Evolutionary conservation across 352 stramenopile genomes (phyloP), one percentile per base, ranked within the genome.

Genomic region (Peronosclerospora sorghi): DNA sequence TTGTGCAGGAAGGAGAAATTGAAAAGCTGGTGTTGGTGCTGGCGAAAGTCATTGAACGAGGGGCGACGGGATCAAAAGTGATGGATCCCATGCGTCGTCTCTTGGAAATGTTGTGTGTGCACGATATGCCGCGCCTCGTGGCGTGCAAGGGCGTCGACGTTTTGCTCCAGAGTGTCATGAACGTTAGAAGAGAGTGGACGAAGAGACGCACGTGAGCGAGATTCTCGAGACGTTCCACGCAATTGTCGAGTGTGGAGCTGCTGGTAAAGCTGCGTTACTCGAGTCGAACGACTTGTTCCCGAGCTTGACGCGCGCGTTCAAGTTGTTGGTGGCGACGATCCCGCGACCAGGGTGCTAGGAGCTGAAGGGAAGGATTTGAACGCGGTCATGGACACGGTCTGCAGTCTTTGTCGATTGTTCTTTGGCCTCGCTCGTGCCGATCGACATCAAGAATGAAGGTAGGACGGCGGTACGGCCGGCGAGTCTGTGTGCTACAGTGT

Each of bases 51-150:
- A 58, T 63, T 21, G 56, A 56, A 21, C 20, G 37, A 5, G 20
- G 38, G 0, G 36, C 69, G 8, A 40, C 44, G 47, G 71, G 51
- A 2, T 32, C 19, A 0, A 51, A 62, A 8, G 55, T 76, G 19
- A 20, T 62, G 9, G 53, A 48, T 9, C 54, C 65, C 4, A 66
- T 65, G 0, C 69, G 81, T 21, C 38, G 45, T 32, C 39, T 86
- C 23, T 54, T 89, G 14, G 71, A 65, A 34, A 45, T 73, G 21
- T 54, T 89, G 17, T 89, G 65, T 23, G 53, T 70, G 35, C 48
- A 81, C 34, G 68, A 89, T 32, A 73, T 85, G 8, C 62, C 72
- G 42, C 71, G 72, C 1, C 56, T 89, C 8, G 68, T 89, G 5
- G 52, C 57, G 0, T 67, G 68, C 8, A 76, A 85, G 36, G 77